A percentile compares a stretch with the other conserved stretches of the same genome.
phyloP scores from a whole-genome alignment of 306 rosid genomes.

The Corylus heterophylla region DNA sequence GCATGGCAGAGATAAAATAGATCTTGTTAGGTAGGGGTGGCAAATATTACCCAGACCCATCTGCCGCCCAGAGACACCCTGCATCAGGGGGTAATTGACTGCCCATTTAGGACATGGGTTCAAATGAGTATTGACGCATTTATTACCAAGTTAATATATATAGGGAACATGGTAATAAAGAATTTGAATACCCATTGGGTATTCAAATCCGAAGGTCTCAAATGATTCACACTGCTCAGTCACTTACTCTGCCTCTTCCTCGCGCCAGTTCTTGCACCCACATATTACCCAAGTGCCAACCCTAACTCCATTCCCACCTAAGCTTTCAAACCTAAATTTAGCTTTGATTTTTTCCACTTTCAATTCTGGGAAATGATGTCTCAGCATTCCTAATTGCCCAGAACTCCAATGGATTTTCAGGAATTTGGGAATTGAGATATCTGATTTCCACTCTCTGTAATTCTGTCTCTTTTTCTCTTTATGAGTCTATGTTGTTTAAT shows the following conservation, averaged over 20 bases:
- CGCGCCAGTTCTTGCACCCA: neutral
- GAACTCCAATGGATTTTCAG: no score
- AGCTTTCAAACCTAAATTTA: neutral
- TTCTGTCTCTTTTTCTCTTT: no score
- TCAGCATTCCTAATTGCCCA: no score
- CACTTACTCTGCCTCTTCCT: neutral
- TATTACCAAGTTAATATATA: neutral
- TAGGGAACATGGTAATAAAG: neutral
- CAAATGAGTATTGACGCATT: neutral
- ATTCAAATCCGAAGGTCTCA: neutral
- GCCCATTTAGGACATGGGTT: neutral
- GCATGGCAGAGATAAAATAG: neutral
- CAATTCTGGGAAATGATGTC: no score
- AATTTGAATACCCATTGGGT: no score
- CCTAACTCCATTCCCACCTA: no score
- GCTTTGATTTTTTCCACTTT: neutral
- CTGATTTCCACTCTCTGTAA: no score
- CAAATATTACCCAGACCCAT: neutral
- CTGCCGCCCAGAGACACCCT: neutral
- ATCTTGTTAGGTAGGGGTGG: neutral
- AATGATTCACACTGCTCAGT: neutral
- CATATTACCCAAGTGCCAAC: neutral
- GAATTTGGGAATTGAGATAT: no score
- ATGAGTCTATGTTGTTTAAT: no score
- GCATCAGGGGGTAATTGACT: neutral